These are phyloP conservation scores for Spatholobus suberectus DNA, from an alignment of 306 rosid genomes.

Conservation along the genomic window DNA sequence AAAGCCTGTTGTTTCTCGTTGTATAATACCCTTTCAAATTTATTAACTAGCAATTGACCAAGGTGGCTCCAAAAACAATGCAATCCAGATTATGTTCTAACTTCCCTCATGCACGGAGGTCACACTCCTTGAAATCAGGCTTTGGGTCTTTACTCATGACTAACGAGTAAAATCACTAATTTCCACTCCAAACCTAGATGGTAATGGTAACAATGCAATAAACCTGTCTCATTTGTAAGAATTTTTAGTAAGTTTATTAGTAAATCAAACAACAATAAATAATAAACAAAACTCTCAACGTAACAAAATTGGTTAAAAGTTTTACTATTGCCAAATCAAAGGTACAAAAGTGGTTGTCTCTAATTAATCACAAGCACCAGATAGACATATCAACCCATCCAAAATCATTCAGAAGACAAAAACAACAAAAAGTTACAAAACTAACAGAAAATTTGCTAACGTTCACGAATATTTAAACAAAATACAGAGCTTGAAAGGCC, in stretches of 20 bases:
- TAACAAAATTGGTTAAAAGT: not conserved
- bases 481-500: not conserved
- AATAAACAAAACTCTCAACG: not conserved
- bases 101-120: constrained; percentile 12
- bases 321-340: not conserved
- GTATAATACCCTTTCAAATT: constrained; percentile 19
- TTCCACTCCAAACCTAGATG: not conserved
- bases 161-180: constrained; percentile 9
- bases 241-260: not conserved
- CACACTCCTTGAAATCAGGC: constrained; percentile 54
- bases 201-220: not conserved
- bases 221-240: not conserved
- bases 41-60: constrained; percentile 46
- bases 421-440: not conserved
- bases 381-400: too few species aligned
- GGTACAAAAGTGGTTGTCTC: not conserved
- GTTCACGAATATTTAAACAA: not conserved
- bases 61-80: constrained; percentile 52
- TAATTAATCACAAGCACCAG: not conserved
- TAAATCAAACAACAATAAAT: not conserved
- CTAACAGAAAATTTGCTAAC: not conserved
- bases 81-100: constrained; percentile 37
- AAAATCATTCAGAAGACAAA: not conserved
- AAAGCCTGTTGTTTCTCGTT: constrained; percentile 39
- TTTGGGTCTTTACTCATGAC: constrained; percentile 34